phyloP scores from a whole-genome alignment of 139 green algal species.

The Chlorella ohadii region DNA sequence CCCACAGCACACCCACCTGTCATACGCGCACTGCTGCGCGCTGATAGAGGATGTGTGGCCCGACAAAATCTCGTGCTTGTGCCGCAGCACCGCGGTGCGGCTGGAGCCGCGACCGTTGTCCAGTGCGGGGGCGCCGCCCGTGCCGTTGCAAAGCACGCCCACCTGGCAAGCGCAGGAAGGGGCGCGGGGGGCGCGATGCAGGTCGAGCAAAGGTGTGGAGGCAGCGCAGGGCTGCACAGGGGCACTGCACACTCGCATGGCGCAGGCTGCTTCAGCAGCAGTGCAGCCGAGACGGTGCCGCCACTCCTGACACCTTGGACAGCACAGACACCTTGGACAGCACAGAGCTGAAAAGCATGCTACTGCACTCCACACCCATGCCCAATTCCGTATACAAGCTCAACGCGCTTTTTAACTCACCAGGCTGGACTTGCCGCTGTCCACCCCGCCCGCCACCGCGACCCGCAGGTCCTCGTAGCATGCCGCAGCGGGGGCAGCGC shows the following conservation, averaged over 20 bases:
- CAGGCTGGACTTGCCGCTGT: constrained; percentile 85
- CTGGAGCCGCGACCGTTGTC: constrained; percentile 81
- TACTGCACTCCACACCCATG: no score
- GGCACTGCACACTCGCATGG: no score
- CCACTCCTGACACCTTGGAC: no score
- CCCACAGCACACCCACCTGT: constrained; percentile 33
- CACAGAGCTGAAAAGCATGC: no score
- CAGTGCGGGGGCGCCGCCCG: constrained; percentile 69
- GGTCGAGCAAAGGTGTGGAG: no score
- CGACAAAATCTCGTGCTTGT: constrained; percentile 90
- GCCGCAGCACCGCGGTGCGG: constrained; percentile 46
- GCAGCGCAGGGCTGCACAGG: no score
- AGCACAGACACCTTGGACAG: no score
- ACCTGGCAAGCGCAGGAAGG: not conserved
- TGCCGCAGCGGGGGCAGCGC: not conserved
- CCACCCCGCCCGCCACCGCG: constrained; percentile 73
- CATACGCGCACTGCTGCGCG: constrained; percentile 79
- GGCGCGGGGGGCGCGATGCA: not conserved
- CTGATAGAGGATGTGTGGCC: constrained; percentile 77
- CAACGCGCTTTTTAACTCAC: constrained; percentile 34
- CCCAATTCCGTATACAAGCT: no score
- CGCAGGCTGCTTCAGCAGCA: no score
- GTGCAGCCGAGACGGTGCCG: no score
- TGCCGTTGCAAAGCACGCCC: constrained; percentile 77
- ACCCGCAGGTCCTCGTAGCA: constrained; percentile 25